Base-by-base conservation (phyloP, 306 rosid species). In the Inga laurina region DNA sequence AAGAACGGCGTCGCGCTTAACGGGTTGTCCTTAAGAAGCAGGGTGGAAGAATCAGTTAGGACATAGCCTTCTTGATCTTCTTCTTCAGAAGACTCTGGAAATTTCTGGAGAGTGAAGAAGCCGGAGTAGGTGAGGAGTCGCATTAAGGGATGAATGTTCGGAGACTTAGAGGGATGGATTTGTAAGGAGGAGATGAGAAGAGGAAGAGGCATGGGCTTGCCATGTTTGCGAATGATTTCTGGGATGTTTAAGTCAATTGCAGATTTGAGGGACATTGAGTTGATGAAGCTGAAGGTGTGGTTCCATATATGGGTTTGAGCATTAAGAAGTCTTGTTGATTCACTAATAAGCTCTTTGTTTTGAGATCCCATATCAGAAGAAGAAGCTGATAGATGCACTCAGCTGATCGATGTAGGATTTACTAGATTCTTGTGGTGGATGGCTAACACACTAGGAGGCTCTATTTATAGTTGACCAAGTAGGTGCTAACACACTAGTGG, bases 171-270 rank as follows among this genome's bases (percentile, higher is more conserved):
- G 8, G 89, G 85, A 16, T 79, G 81, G 48, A 90, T 59, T 13
- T 48, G 70, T 30, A 92, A 86, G 72, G 77, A 57, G 5, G 64
- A 70, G 56, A 74, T 75, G 64, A 92, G 89, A 35, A 61, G 11
- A 8, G 91, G 81, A 15, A 90, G 87, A 14, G 89, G 77, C 67
- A 92, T 86, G 49, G 93, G 89, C 76, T 85, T 68, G 77, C 87
- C 93, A 72, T 89, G 84, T 30, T 65, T 83, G 84, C 83, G 80
- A 78, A 84, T 85, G 59, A 82, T 27, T 18, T 84, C 83, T 49
- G 76, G 80, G 14, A 83, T 78, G 79, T 56, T 4, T 2, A 83
- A 73, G 7, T 83, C 82, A 34, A 83, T 49, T 19, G 82, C 82
- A 12, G 82, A 59, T 49, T 78, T 78, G 11, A 83, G 82, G 68